These are phyloP conservation scores for Citrus inodora DNA, from an alignment of 345 rosid species.

Conservation along the genomic window DNA sequence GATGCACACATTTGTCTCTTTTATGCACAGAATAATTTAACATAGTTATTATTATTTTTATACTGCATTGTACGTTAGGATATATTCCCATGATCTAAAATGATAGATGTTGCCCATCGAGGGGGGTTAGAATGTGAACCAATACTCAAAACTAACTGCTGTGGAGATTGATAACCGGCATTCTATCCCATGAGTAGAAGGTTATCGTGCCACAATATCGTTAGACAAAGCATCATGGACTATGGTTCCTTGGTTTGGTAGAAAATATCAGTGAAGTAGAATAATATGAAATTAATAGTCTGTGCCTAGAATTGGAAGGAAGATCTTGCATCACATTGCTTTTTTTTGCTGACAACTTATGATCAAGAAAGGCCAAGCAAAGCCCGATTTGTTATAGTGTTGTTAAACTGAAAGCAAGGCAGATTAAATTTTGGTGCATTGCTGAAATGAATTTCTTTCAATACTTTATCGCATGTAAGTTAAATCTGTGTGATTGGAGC, in stretches of 20 bases:
- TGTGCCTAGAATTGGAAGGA: neutral
- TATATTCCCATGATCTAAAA: neutral
- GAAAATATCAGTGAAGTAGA: neutral
- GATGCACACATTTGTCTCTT: slow-evolving; percentile 1
- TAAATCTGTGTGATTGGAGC: neutral
- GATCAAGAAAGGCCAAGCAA: neutral
- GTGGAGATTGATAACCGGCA: neutral
- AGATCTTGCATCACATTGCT: neutral
- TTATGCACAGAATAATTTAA: neutral
- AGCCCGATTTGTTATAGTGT: neutral
- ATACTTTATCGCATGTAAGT: neutral
- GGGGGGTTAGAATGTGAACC: neutral
- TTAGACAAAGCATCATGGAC: neutral
- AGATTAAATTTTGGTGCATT: neutral
- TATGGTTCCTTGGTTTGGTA: neutral
- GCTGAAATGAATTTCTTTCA: neutral
- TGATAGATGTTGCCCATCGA: neutral
- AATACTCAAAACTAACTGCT: neutral
- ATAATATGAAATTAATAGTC: neutral
- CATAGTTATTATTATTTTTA: neutral
- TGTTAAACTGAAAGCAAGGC: neutral
- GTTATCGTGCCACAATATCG: neutral
- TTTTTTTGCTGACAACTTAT: neutral
- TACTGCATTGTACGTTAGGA: neutral
- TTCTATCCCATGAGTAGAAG: neutral